A percentile compares a stretch with the other conserved stretches of the same genome.
Evolutionary conservation across 306 rosid species (phyloP).

Genomic region (Bauhinia variegata): DNA sequence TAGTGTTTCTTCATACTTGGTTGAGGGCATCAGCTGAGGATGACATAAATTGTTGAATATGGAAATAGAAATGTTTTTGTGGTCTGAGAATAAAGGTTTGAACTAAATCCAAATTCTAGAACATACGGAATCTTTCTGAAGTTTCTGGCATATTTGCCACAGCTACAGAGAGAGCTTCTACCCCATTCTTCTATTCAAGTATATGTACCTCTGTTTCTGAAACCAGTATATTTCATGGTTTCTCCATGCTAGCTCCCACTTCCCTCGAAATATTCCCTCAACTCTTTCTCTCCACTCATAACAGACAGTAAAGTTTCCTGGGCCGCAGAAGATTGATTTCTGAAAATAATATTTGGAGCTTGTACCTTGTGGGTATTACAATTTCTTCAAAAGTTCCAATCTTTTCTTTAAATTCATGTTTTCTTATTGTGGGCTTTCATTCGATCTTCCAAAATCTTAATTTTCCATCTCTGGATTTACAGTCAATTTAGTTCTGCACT

Average conservation of each 20-base stretch:
- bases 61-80: slow-evolving; percentile 33
- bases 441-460: not conserved
- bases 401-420: not conserved
- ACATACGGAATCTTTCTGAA: slow-evolving; percentile 36
- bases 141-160: slow-evolving; percentile 40
- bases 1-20: too few species aligned
- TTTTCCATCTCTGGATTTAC: not conserved
- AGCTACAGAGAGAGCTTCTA: not conserved
- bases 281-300: too few species aligned
- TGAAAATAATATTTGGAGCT: not conserved
- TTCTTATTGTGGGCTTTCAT: slow-evolving; percentile 6
- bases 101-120: not conserved
- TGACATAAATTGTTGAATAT: slow-evolving; percentile 28
- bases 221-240: not conserved
- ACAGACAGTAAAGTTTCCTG: too few species aligned
- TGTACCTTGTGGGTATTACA: not conserved
- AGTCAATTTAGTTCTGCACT: not conserved
- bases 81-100: slow-evolving; percentile 33
- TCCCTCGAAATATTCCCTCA: too few species aligned
- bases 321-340: too few species aligned
- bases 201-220: not conserved
- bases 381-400: not conserved
- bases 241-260: too few species aligned
- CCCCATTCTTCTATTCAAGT: too few species aligned
- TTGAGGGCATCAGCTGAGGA: slow-evolving; percentile 33